Evolutionary conservation across 2,329 filamentous ascomycete species (phyloP).

Genomic region (Xylariales sp.): DNA sequence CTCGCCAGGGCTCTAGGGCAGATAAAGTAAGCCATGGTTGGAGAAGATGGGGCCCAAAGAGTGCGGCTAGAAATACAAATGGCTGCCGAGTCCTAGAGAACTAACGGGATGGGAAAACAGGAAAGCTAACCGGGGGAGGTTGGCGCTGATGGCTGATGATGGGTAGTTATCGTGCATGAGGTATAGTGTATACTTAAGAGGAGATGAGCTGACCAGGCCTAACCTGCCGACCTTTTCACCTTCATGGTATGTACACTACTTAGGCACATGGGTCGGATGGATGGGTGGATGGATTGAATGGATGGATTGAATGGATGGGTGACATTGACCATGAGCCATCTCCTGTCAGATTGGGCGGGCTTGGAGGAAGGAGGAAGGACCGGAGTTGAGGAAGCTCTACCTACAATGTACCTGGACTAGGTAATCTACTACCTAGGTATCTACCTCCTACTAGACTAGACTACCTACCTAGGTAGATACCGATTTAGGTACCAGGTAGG

Average conservation of each 20-base stretch:
- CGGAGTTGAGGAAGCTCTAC: slow-evolving; percentile 7
- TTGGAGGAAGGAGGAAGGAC: slow-evolving; percentile 14
- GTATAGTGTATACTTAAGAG: slow-evolving; percentile 8
- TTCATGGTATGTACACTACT: slow-evolving; percentile 1
- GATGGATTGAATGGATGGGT: slow-evolving; percentile 34
- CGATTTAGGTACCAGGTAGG: too few relatives aligned
- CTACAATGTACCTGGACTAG: not conserved
- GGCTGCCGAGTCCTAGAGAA: not conserved
- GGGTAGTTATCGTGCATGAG: slow-evolving; percentile 21
- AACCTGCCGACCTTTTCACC: slow-evolving; percentile 5
- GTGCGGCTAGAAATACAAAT: not conserved
- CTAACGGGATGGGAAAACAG: not conserved
- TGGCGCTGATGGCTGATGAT: not conserved
- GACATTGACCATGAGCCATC: slow-evolving; percentile 28
- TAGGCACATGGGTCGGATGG: not conserved
- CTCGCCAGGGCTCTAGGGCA: not conserved
- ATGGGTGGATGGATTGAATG: slow-evolving; percentile 29
- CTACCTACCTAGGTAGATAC: too few relatives aligned
- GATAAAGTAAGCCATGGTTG: not conserved
- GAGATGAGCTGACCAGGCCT: slow-evolving; percentile 20
- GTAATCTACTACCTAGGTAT: too few relatives aligned
- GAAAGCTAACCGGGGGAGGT: not conserved
- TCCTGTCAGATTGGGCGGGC: slow-evolving; percentile 35
- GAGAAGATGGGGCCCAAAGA: not conserved
- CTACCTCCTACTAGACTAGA: too few relatives aligned